Percentiles rank a stretch among this genome's conserved stretches.
Evolutionary conservation across 805 yeast species (phyloP).

Genomic region (Metahyphopichia silvanorum): DNA sequence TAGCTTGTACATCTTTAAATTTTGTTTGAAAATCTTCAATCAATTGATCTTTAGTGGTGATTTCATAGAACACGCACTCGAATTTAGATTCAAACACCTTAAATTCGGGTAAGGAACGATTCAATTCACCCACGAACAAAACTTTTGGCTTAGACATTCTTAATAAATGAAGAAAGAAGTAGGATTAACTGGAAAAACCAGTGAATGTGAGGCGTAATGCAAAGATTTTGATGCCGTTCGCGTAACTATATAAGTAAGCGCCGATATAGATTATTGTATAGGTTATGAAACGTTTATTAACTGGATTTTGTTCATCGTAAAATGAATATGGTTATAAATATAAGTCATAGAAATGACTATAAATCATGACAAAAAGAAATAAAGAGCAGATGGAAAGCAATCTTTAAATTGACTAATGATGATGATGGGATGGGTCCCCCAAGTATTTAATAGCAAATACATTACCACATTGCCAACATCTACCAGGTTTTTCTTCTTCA

Average conservation of each 20-base stretch:
- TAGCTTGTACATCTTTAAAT: constrained; percentile 45
- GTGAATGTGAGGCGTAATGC: too few relatives aligned
- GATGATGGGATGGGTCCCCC: constrained; percentile 72
- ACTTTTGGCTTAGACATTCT: constrained; percentile 35
- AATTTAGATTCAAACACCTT: constrained; percentile 32
- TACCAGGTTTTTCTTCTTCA: constrained; percentile 73
- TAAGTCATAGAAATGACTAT: too few relatives aligned
- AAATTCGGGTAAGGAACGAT: constrained; percentile 46
- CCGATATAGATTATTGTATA: too few relatives aligned
- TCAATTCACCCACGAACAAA: constrained; percentile 49
- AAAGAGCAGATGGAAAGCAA: too few relatives aligned
- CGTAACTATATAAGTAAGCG: too few relatives aligned
- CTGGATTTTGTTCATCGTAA: too few relatives aligned
- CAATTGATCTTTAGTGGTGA: constrained; percentile 42
- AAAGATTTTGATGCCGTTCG: too few relatives aligned
- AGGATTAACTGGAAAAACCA: too few relatives aligned
- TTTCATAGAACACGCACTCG: constrained; percentile 36
- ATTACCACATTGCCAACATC: constrained; percentile 99
- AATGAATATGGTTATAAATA: too few relatives aligned
- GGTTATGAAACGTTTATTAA: too few relatives aligned
- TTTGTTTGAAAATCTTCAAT: constrained; percentile 35
- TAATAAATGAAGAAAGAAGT: too few relatives aligned
- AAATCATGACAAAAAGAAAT: too few relatives aligned
- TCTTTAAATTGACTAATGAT: constrained; percentile 31
- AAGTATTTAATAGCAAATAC: constrained; percentile 85